A percentile compares a stretch with the other conserved stretches of the same genome.
phyloP scores from a whole-genome alignment of 352 stramenopile genomes.

The Pythium oligandrum region DNA sequence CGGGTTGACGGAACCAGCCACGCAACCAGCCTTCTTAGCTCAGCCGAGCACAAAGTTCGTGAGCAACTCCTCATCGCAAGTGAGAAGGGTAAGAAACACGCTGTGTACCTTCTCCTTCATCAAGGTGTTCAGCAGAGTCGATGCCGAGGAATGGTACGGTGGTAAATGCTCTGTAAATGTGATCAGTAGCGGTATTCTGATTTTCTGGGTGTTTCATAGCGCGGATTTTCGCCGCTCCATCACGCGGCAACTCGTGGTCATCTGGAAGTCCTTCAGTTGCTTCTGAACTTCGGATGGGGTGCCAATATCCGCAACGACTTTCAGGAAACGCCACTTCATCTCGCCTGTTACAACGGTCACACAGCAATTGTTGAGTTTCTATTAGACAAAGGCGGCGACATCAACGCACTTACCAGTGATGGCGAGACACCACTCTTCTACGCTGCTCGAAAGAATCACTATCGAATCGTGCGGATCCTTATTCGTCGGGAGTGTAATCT shows the following conservation, averaged over 20 bases:
- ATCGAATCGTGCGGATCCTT: slow-evolving; percentile 55
- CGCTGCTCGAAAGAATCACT: slow-evolving; percentile 57
- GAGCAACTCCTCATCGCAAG: slow-evolving; percentile 64
- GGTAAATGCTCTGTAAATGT: neutral
- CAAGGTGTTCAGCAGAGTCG: slow-evolving; percentile 49
- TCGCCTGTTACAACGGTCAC: slow-evolving; percentile 64
- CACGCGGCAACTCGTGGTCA: slow-evolving; percentile 64
- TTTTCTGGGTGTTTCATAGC: slow-evolving; percentile 18
- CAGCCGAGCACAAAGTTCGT: slow-evolving; percentile 34
- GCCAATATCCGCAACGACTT: slow-evolving; percentile 40
- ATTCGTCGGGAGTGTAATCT: slow-evolving; percentile 62
- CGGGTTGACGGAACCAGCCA: slow-evolving; percentile 22
- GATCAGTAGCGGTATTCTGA: neutral
- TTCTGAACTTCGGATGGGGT: slow-evolving; percentile 63
- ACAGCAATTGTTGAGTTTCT: slow-evolving; percentile 48
- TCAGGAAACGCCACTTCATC: slow-evolving; percentile 61
- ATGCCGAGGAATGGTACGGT: slow-evolving; percentile 55
- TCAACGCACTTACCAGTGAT: slow-evolving; percentile 47
- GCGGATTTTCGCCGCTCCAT: slow-evolving; percentile 62
- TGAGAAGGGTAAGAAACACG: slow-evolving; percentile 65
- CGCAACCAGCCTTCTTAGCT: slow-evolving; percentile 34
- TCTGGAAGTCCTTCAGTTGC: slow-evolving; percentile 53
- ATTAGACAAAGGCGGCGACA: slow-evolving; percentile 47
- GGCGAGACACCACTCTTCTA: slow-evolving; percentile 75
- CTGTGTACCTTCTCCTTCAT: slow-evolving; percentile 63